Evolutionary conservation across 345 rosid species (phyloP), one percentile per base, ranked within the genome.

Genomic region (Physaria fendleri): DNA sequence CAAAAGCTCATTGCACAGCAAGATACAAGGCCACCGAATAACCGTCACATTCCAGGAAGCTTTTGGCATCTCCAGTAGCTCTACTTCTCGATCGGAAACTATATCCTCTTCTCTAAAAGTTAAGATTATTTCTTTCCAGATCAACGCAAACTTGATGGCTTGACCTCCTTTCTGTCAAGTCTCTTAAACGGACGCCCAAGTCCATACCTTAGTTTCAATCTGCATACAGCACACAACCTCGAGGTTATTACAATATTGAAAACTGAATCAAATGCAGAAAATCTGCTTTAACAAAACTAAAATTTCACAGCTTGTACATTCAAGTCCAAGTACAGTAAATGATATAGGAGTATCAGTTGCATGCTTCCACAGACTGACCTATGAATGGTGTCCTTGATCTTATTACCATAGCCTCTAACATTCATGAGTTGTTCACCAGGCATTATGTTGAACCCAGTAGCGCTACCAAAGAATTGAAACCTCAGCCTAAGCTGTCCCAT

Each of bases 41-140:
- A 88, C 98, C 54, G 80, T 73, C 39, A 86, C 93, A 68, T 88
- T 79, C 97, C 97, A 92, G 44, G 84, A 70, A 84, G 88, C 88
- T 52, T 82, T 83, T 29, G 97, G 91, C 72, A 88, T 74, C 78
- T 92, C 97, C 77, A 88, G 68, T 25, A 92, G 77, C 77, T 92
- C 98, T 34, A 86, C 80, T 76, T 92, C 98, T 5, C 47, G 58
- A 65, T 92, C 97, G 77, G 95, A 84, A 68, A 92, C 81, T 44
- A 92, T 86, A 78, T 92, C 98, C 74, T 92, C 98, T 66, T 92
- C 98, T 81, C 98, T 86, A 74, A 92, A 92, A 30, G 76, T 83
- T 24, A 65, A 24, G 65, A 92, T 83, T 43, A 92, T 82, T 84
- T 88, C 95, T 71, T 92, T 92, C 98, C 98, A 92, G 54, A 92